Base-by-base conservation (phyloP, 2,329 filamentous ascomycete genomes). In the Arthrobotrys sinensis region DNA sequence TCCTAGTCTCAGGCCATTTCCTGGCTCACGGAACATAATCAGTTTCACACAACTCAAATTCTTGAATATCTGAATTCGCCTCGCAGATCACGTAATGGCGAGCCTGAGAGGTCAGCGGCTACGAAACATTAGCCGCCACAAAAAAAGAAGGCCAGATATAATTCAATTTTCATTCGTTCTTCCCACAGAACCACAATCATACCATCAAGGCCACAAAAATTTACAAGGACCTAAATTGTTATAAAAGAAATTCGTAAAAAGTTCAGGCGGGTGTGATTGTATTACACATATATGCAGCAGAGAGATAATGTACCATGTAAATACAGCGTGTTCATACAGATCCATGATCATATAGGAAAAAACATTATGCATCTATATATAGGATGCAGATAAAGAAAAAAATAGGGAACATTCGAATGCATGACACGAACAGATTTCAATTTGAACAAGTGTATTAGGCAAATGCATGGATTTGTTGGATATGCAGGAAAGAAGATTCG, bases 291-390 rank as follows among this genome's bases (percentile, higher is more conserved):
- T 60, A 43, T 60, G 55, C 55, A 60, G 55, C 36, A 28, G 34
- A 43, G 34, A 40, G 55, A 60, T 43, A 40, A 60, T 12, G 34
- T 60, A 38, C 55, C 55, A 60, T 60, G 55, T 60, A 60, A 60
- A 60, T 60, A 60, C 55, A 60, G 55, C 55, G 55, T 60, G 55
- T 60, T 43, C 55, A 19, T 60, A 60, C 53, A 60, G 34, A 24
- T 60, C n/a, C 8, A 32, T 21, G 36, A 60, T 24, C 11, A 19
- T 11, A n/a, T 40, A 60, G 16, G n/a, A 16, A 24, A 36, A 50
- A 21, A 11, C 0, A 65, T 34, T 43, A 34, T 36, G 62, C 21
- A 65, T 3, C 43, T 48, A 52, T 52, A 64, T 34, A 32, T 48
- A 65, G 43, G 28, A 14, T 36, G 7, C 28, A 65, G 32, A 65